These are phyloP conservation scores for Fusarium foetens DNA, from an alignment of 2,329 filamentous ascomycete species.

Conservation along the genomic window DNA sequence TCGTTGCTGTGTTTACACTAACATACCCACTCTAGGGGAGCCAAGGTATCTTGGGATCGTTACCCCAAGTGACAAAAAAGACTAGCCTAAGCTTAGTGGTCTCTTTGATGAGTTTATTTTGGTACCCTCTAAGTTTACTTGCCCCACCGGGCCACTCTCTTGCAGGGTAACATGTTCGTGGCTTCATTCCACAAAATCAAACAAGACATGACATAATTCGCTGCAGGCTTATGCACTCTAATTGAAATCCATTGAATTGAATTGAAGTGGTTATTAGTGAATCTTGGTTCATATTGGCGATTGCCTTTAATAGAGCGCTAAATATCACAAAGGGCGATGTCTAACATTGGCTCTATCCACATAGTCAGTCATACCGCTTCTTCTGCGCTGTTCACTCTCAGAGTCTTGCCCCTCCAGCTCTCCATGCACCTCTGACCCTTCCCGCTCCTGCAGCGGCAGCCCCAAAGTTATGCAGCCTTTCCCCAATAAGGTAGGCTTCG, in stretches of 20 bases:
- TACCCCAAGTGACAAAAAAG: background rate
- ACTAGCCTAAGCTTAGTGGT: accelerated
- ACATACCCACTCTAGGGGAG: slow-evolving; percentile 6
- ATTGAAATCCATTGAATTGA: background rate
- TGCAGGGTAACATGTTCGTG: slow-evolving; percentile 27
- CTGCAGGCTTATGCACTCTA: slow-evolving; percentile 7
- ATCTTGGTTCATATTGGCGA: background rate
- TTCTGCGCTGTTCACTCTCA: slow-evolving; percentile 27
- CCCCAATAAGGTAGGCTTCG: slow-evolving; percentile 95
- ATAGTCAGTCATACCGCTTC: background rate
- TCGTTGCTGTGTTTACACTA: slow-evolving; percentile 5
- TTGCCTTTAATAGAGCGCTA: slow-evolving; percentile 3
- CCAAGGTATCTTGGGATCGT: background rate
- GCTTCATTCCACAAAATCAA: slow-evolving; percentile 14
- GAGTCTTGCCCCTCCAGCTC: slow-evolving; percentile 48
- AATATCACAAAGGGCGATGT: slow-evolving; percentile 11
- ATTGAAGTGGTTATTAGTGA: background rate
- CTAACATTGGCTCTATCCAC: background rate
- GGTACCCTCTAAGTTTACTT: background rate
- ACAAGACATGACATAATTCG: slow-evolving; percentile 19
- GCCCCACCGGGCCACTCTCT: slow-evolving; percentile 4
- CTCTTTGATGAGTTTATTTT: background rate
- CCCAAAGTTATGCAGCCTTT: slow-evolving; percentile 94
- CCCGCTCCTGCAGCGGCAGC: slow-evolving; percentile 52
- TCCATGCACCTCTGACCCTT: slow-evolving; percentile 51